Conservation (phyloP, 257 asterid species). For the Fraxinus quadrangulata region DNA sequence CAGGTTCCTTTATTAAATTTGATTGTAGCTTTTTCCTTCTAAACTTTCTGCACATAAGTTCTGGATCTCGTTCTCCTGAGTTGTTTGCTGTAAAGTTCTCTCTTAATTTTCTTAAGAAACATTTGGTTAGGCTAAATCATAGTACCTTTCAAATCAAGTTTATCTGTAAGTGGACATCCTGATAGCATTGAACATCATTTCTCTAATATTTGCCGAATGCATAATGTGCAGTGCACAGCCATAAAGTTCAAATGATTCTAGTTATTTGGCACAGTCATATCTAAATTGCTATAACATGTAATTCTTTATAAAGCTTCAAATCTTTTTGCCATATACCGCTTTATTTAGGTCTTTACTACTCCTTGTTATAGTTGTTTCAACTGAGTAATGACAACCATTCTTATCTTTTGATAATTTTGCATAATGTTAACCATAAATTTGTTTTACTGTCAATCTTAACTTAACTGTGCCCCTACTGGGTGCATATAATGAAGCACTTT, state of each 20-base stretch:
- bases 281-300: neutral
- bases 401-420: constrained; percentile 13
- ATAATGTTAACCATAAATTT: neutral
- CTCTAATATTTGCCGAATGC: neutral
- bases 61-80: neutral
- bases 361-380: constrained; percentile 5
- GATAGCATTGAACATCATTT: constrained; percentile 1
- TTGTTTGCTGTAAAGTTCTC: neutral
- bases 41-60: neutral
- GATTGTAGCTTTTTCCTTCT: neutral
- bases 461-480: constrained; percentile 2
- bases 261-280: neutral
- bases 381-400: neutral
- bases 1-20: neutral
- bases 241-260: neutral
- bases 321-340: constrained; percentile 7
- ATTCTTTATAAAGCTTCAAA: too few relatives aligned
- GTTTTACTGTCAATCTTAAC: neutral
- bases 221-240: neutral
- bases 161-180: constrained; percentile 17
- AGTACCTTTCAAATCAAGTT: constrained; percentile 1
- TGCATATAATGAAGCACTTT: constrained; percentile 9
- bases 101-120: neutral
- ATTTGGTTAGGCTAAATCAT: constrained; percentile 4
- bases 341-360: neutral